Percentiles rank a stretch among this genome's conserved stretches.
Conservation (phyloP, 2,329 filamentous ascomycete species). For the Aureobasidium subglaciale region DNA sequence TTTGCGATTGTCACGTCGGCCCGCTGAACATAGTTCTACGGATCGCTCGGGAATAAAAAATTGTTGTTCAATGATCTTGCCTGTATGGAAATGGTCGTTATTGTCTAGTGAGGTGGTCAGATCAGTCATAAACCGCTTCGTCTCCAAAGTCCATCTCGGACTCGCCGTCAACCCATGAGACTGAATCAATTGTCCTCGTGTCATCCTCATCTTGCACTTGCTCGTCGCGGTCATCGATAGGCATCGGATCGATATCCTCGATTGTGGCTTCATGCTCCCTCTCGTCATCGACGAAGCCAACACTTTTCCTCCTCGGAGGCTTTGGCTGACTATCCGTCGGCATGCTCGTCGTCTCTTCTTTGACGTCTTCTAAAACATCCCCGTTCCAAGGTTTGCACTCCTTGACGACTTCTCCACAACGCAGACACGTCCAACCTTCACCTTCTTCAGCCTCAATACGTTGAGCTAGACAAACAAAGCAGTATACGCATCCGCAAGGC, state of each 20-base stretch:
- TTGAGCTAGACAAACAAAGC: constrained; percentile 90
- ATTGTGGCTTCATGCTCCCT: constrained; percentile 17
- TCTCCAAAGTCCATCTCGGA: constrained; percentile 17
- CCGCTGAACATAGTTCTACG: background rate
- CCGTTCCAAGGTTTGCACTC: constrained; percentile 88
- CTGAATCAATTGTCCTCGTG: constrained; percentile 19
- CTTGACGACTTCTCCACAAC: constrained; percentile 76
- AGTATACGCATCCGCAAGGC: constrained; percentile 87
- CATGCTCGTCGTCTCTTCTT: constrained; percentile 14
- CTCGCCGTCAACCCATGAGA: constrained; percentile 17
- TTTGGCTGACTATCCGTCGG: constrained; percentile 17
- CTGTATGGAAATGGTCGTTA: background rate
- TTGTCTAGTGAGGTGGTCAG: background rate
- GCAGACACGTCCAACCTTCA: constrained; percentile 84
- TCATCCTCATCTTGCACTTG: constrained; percentile 21
- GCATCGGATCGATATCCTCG: constrained; percentile 24
- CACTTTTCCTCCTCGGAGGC: constrained; percentile 24
- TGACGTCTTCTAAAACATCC: constrained; percentile 58
- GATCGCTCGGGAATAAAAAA: background rate
- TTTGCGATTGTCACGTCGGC: constrained; percentile 8
- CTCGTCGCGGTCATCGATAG: constrained; percentile 23
- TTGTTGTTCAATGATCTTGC: background rate
- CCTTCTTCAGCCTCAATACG: constrained; percentile 87
- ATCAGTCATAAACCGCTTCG: constrained; percentile 17
- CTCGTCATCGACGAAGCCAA: constrained; percentile 26